phyloP scores from a whole-genome alignment of 2,329 filamentous ascomycete genomes.

The Orbilia brochopaga region DNA sequence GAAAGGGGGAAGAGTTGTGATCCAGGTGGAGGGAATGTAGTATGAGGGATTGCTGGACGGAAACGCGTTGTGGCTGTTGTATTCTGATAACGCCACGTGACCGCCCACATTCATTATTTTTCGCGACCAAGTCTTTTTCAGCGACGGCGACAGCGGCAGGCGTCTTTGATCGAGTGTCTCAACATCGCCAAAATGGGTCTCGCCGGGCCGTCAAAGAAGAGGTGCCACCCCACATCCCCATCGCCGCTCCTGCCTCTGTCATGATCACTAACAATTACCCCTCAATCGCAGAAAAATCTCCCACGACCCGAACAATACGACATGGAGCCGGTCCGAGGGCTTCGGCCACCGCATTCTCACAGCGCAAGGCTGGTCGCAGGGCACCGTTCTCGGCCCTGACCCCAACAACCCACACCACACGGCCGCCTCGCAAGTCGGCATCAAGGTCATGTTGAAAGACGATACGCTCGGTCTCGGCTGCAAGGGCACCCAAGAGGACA shows the following conservation, averaged over 20 bases:
- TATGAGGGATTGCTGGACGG: too few species aligned
- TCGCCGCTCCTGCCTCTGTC: not conserved
- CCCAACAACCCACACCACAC: slow-evolving; percentile 70
- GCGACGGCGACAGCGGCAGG: not conserved
- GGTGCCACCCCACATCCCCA: slow-evolving; percentile 7
- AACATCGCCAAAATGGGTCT: slow-evolving; percentile 44
- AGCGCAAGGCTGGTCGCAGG: slow-evolving; percentile 88
- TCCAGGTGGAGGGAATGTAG: too few species aligned
- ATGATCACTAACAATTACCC: not conserved
- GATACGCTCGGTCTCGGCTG: slow-evolving; percentile 90
- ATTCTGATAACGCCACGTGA: too few species aligned
- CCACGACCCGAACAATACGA: slow-evolving; percentile 92
- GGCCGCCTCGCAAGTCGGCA: slow-evolving; percentile 73
- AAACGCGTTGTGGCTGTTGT: too few species aligned
- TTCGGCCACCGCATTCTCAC: slow-evolving; percentile 91
- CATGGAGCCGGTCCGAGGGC: slow-evolving; percentile 81
- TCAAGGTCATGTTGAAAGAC: slow-evolving; percentile 84
- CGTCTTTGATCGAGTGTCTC: not conserved
- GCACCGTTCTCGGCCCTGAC: slow-evolving; percentile 78
- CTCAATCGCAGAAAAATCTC: slow-evolving; percentile 69
- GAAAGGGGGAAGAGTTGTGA: too few species aligned
- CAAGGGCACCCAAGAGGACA: slow-evolving; percentile 69
- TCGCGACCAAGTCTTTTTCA: not conserved
- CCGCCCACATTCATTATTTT: too few species aligned
- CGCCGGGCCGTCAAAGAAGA: slow-evolving; percentile 49